Conservation (phyloP, 805 yeast genomes). For the Ogataea ramenticola region DNA sequence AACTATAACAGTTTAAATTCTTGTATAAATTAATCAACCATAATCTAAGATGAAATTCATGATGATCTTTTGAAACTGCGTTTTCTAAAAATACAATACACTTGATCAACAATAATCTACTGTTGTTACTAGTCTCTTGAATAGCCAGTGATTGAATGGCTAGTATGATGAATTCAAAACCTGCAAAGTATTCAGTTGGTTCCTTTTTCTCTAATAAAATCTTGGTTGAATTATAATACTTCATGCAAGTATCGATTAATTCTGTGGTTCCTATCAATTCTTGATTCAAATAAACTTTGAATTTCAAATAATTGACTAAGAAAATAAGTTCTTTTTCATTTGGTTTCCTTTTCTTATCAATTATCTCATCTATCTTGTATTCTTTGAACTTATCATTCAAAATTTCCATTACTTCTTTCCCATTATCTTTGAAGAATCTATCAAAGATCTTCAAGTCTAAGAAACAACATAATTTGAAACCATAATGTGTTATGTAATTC, state of each 20-base stretch:
- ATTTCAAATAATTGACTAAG: slow-evolving; percentile 33
- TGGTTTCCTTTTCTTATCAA: slow-evolving; percentile 7
- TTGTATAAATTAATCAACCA: slow-evolving; percentile 66
- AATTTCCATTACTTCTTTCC: neutral
- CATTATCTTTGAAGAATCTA: neutral
- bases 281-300: slow-evolving; percentile 28
- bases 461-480: slow-evolving; percentile 57
- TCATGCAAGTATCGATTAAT: slow-evolving; percentile 27
- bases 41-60: slow-evolving; percentile 62
- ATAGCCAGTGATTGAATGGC: slow-evolving; percentile 34
- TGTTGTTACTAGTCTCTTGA: neutral
- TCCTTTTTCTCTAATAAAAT: slow-evolving; percentile 31
- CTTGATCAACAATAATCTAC: slow-evolving; percentile 22
- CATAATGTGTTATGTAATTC: slow-evolving; percentile 38
- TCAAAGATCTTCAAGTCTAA: slow-evolving; percentile 45
- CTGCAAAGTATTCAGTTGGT: slow-evolving; percentile 64
- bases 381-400: slow-evolving; percentile 6
- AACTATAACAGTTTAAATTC: slow-evolving; percentile 44
- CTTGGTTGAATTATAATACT: slow-evolving; percentile 32
- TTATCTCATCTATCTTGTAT: slow-evolving; percentile 4
- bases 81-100: slow-evolving; percentile 52
- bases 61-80: slow-evolving; percentile 48
- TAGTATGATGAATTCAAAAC: slow-evolving; percentile 58
- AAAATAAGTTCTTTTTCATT: slow-evolving; percentile 14
- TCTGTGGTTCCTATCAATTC: slow-evolving; percentile 12